Base-by-base conservation (phyloP, 1,139 yeast genomes). In the Debaryomyces sp. region DNA sequence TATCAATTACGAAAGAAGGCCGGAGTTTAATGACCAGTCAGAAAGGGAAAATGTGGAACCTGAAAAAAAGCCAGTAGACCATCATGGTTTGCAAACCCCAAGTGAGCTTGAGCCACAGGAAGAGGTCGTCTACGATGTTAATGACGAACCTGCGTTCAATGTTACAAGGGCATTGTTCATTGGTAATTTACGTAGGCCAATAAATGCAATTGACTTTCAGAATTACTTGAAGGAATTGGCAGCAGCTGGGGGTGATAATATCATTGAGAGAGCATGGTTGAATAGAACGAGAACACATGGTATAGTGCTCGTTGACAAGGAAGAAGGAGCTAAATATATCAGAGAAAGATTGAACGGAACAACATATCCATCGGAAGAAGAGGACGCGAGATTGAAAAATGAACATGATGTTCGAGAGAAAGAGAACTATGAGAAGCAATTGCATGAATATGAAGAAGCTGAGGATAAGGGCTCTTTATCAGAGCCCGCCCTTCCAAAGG, bases 201-300 rank as follows among this genome's bases (percentile, higher is more conserved):
- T 75, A 45, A 70, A 72, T 53, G 73, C 75, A 22, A 59, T 60
- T 30, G 64, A 63, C 47, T 71, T 77, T 52, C 78, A 75, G 54
- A 61, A 61, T 29, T 54, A 67, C 49, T 56, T 77, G 50, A 65
- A 65, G 43, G 59, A 58, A 12, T 61, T 69, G 53, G 67, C 66
- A 4, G 35, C 48, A 17, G 51, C 57, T 23, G 69, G 67, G 4
- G 66, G 67, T 2, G 59, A 57, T 2, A 59, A 59, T 30, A 48
- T 49, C 2, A 62, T 76, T 30, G 80, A 75, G 51, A 59, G 81
- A 42, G 79, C 78, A 4, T 77, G 81, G 81, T 60, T 76, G 49
- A 76, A 73, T 51, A 57, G 69, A 35, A 56, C 66, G 30, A 57
- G 79, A 54, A 66, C 77, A 3, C 81, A 77, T 53, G 77, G 73